A percentile compares a stretch with the other conserved stretches of the same genome.
Evolutionary conservation across 306 rosid genomes (phyloP).

Genomic region (Rosa rugosa): DNA sequence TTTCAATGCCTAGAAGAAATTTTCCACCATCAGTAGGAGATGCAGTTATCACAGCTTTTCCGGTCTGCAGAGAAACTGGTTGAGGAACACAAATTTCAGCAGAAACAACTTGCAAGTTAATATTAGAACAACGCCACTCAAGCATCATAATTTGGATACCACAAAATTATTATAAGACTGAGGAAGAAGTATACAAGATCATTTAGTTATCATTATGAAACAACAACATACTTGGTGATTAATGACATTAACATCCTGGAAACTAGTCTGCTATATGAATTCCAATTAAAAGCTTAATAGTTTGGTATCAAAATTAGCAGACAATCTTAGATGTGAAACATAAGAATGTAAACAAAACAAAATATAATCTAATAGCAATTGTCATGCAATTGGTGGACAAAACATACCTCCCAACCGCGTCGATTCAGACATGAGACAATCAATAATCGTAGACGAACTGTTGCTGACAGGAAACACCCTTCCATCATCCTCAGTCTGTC

Average conservation of each 20-base stretch:
- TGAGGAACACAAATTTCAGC: constrained; percentile 41
- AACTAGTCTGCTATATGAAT: background rate
- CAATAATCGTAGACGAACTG: constrained; percentile 72
- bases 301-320: background rate
- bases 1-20: constrained; percentile 63
- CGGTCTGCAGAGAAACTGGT: constrained; percentile 82
- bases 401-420: constrained; percentile 55
- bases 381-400: constrained; percentile 17
- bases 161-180: background rate
- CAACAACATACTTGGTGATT: background rate
- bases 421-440: constrained; percentile 82
- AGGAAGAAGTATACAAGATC: background rate
- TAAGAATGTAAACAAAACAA: background rate
- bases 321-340: background rate
- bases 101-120: constrained; percentile 19
- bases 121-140: constrained; percentile 1
- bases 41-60: constrained; percentile 57
- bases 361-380: background rate
- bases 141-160: constrained; percentile 3
- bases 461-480: constrained; percentile 96
- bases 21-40: constrained; percentile 48
- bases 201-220: background rate
- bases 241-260: background rate
- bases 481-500: constrained; percentile 86
- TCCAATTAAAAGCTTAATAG: background rate